These are phyloP conservation scores for Eruca vesicaria DNA, from an alignment of 441 rosid genomes.

Conservation along the genomic window DNA sequence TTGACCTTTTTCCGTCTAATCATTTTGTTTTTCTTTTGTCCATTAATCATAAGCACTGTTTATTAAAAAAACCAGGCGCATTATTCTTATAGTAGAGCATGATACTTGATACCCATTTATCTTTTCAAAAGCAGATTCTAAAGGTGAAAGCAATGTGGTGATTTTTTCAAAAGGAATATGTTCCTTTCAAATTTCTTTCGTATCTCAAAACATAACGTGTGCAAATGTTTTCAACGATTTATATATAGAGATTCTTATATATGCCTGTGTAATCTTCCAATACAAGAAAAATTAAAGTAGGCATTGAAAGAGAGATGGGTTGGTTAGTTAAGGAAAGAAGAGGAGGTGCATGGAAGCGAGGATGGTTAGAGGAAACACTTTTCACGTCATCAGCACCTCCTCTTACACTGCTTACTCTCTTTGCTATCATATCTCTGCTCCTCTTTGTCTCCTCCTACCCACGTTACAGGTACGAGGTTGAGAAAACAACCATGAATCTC, in stretches of 20 bases:
- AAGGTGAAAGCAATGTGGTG: not conserved
- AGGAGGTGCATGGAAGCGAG: slow-evolving; percentile 60
- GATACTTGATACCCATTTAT: not conserved
- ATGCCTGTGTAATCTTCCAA: not conserved
- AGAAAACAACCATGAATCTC: slow-evolving; percentile 40
- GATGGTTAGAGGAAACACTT: slow-evolving; percentile 57
- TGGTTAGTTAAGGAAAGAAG: slow-evolving; percentile 58
- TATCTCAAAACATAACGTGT: not conserved
- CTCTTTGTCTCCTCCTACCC: slow-evolving; percentile 50
- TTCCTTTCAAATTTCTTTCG: not conserved
- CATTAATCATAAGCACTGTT: not conserved
- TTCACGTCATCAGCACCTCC: slow-evolving; percentile 67
- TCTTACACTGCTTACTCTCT: slow-evolving; percentile 45
- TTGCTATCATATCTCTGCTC: slow-evolving; percentile 50
- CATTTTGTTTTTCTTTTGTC: not conserved
- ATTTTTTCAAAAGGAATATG: not conserved
- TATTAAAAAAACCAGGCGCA: not conserved
- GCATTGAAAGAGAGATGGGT: slow-evolving; percentile 40
- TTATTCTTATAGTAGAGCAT: not conserved
- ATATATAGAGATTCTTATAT: not conserved
- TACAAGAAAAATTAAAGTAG: not conserved
- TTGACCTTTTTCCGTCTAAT: not conserved
- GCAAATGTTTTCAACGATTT: not conserved
- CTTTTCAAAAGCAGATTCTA: not conserved
- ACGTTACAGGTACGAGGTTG: slow-evolving; percentile 45